Base-by-base conservation (phyloP, 306 rosid species). In the Casuarina cunninghamiana region DNA sequence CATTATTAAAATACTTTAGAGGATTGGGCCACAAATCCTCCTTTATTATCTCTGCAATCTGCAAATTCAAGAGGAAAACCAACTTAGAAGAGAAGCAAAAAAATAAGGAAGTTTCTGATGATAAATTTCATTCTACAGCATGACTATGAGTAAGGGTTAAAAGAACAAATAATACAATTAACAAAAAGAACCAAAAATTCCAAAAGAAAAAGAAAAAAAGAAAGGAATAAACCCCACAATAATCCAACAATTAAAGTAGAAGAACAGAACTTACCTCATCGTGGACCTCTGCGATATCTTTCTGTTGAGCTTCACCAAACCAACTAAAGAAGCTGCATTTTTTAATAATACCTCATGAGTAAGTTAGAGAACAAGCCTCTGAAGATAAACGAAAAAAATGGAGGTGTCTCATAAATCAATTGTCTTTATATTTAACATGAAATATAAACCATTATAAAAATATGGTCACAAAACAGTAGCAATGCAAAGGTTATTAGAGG, bases 1-100 rank as follows among this genome's bases (percentile, higher is more conserved):
- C 96, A 70, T 82, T 87, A 79, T 84, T 91, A 80, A 91, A 91
- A 75, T 89, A 89, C 83, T 87, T 89, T 35, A 89, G 82, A 75
- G 96, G 96, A 82, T 91, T 87, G 82, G 96, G 91, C 96, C 96
- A 91, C 43, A 91, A 75, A 74, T 91, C 91, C 66, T 89, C 93
- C 81, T 91, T 91, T 19, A 91, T 89, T 67, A 91, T 80, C 82
- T 89, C 93, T 48, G 90, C 86, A 70, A 89, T 78, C 91, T 91
- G 93, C 81, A 73, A 77, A 78, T 69, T 48, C 81, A 79, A 37
- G 51, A 75, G n/a, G 53, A 66, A 66, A 35, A 41, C 58, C 39
- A 37, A 80, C 42, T 63, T 55, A 21, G 17, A 39, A 48, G 66
- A 55, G 43, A 54, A 69, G 45, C 10, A 53, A 50, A 1, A 38